A percentile compares a stretch with the other conserved stretches of the same genome.
Evolutionary conservation across 441 rosid genomes (phyloP).

Genomic region (Euphorbia celastroides): DNA sequence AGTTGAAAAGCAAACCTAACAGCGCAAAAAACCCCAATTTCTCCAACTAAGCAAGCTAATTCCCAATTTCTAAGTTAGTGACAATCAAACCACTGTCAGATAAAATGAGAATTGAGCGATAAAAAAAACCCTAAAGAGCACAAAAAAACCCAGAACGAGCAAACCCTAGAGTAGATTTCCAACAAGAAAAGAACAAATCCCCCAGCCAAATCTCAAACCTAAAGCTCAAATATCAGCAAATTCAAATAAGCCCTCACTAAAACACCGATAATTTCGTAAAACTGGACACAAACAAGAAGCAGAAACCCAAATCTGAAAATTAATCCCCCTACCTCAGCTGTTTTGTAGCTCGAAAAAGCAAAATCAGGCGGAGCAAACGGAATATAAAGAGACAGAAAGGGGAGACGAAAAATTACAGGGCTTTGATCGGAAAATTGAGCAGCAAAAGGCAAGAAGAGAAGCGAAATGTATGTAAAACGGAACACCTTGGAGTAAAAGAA

Average conservation of each 20-base stretch:
- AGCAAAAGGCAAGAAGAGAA: not conserved
- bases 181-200: not conserved
- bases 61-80: no score
- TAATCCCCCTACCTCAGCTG: not conserved
- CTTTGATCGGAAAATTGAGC: conserved; percentile 4
- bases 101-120: not conserved
- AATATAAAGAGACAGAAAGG: not conserved
- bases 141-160: not conserved
- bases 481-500: not conserved
- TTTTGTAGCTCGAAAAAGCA: not conserved
- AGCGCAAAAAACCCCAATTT: not conserved
- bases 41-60: not conserved
- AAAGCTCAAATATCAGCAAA: conserved; percentile 5
- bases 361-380: not conserved
- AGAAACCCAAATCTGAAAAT: no score
- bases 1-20: not conserved
- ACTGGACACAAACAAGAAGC: not conserved
- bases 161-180: conserved; percentile 18
- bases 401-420: conserved; percentile 1
- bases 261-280: not conserved
- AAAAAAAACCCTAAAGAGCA: no score
- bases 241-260: not conserved
- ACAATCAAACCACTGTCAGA: conserved; percentile 11
- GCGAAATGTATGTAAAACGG: no score
- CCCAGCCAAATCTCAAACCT: conserved; percentile 8